These are phyloP conservation scores for Salix purpurea DNA, from an alignment of 345 rosid genomes.

Conservation along the genomic window DNA sequence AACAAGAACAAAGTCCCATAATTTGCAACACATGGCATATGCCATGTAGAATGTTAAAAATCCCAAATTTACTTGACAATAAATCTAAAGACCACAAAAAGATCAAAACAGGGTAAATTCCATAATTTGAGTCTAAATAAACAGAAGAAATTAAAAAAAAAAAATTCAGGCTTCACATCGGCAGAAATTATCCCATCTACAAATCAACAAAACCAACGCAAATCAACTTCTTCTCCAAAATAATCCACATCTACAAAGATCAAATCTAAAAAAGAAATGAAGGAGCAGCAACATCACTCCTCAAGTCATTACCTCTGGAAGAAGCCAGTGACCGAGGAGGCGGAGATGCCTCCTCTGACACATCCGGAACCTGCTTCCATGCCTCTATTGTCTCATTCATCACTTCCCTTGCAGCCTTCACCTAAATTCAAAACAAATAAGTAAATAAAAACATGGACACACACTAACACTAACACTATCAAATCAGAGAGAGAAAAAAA, in stretches of 20 bases:
- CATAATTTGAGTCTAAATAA: not conserved
- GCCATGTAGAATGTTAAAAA: not conserved
- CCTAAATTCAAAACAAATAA: slow-evolving; percentile 37
- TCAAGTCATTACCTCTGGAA: slow-evolving; percentile 49
- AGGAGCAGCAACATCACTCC: not conserved
- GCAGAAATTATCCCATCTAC: not conserved
- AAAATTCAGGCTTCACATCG: too few relatives aligned
- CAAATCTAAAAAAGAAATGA: not conserved
- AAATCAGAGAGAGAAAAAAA: slow-evolving; percentile 4
- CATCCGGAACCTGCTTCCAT: slow-evolving; percentile 90
- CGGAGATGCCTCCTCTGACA: slow-evolving; percentile 68
- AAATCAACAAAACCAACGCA: not conserved
- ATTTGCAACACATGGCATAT: not conserved
- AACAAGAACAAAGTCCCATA: not conserved
- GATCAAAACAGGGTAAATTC: not conserved
- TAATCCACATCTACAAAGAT: not conserved
- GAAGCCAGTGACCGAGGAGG: slow-evolving; percentile 59
- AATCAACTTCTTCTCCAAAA: not conserved
- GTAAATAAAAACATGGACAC: not conserved
- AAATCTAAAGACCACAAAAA: not conserved
- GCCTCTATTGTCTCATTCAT: slow-evolving; percentile 85
- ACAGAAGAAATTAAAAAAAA: not conserved
- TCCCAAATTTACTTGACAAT: not conserved
- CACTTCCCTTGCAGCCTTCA: slow-evolving; percentile 86
- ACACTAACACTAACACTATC: not conserved